Conservation (phyloP, 75 land plant genomes). For the Pinus tabuliformis region DNA sequence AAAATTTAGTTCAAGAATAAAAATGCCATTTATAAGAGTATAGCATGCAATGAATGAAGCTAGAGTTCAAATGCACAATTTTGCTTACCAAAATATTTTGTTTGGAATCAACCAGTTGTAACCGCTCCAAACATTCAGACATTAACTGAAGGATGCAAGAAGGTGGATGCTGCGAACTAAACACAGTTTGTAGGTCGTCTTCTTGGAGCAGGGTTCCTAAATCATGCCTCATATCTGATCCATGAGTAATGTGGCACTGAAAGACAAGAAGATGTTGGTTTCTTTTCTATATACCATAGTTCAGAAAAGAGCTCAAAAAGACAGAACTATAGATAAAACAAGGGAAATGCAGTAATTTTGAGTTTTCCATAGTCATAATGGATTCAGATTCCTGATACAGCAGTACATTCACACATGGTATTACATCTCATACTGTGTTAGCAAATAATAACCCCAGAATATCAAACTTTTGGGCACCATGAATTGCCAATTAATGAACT, state of each 20-base stretch:
- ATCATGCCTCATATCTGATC: constrained; percentile 55
- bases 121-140: constrained; percentile 56
- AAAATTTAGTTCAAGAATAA: neutral
- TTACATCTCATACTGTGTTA: too few species aligned
- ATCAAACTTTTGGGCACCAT: too few species aligned
- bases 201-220: constrained; percentile 53
- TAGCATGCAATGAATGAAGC: neutral
- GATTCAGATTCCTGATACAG: too few species aligned
- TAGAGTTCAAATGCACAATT: neutral
- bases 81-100: constrained; percentile 54
- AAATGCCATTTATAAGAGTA: neutral
- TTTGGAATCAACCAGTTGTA: constrained; percentile 48
- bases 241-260: constrained; percentile 84
- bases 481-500: too few species aligned
- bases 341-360: too few species aligned
- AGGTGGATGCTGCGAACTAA: constrained; percentile 70
- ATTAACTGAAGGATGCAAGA: constrained; percentile 74
- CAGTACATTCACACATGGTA: too few species aligned
- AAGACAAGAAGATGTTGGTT: constrained; percentile 4
- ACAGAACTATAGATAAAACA: too few species aligned
- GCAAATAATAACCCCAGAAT: too few species aligned
- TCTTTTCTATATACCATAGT: too few species aligned
- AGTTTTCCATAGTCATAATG: too few species aligned
- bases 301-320: too few species aligned
- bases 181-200: constrained; percentile 55